Evolutionary conservation across 108 stramenopile genomes (phyloP).

Genomic region (Stephanodiscus triporus): DNA sequence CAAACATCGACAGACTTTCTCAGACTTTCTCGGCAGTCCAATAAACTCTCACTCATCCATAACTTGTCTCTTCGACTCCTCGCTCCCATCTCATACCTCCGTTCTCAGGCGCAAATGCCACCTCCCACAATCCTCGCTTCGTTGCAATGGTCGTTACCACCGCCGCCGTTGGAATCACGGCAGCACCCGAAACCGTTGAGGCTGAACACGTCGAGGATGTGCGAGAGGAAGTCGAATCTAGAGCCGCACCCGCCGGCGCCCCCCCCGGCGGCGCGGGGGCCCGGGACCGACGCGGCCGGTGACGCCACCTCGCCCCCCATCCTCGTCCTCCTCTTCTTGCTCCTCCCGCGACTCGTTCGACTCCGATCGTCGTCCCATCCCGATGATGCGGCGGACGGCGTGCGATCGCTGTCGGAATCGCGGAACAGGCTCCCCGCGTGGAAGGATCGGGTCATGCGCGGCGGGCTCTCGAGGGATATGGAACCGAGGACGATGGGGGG

Average conservation of each 20-base stretch:
- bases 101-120: neutral
- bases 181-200: slow-evolving; percentile 10
- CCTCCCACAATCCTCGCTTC: neutral
- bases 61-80: too few species aligned
- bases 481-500: neutral
- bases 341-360: neutral
- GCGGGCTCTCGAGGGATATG: slow-evolving; percentile 8
- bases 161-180: neutral
- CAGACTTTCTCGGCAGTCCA: too few species aligned
- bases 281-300: too few species aligned
- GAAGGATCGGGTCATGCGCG: slow-evolving; percentile 10
- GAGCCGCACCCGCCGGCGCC: too few species aligned
- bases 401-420: neutral
- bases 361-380: neutral
- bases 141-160: too few species aligned
- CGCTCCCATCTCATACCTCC: too few species aligned
- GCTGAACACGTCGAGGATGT: slow-evolving; percentile 8
- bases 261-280: too few species aligned
- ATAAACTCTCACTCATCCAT: too few species aligned
- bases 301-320: neutral
- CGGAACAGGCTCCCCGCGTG: neutral
- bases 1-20: too few species aligned
- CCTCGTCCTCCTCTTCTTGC: neutral
- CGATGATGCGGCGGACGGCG: neutral
- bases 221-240: neutral